These are phyloP conservation scores for Pseudogymnoascus sp. DNA, from an alignment of 2,329 filamentous ascomycete species.

Conservation along the genomic window DNA sequence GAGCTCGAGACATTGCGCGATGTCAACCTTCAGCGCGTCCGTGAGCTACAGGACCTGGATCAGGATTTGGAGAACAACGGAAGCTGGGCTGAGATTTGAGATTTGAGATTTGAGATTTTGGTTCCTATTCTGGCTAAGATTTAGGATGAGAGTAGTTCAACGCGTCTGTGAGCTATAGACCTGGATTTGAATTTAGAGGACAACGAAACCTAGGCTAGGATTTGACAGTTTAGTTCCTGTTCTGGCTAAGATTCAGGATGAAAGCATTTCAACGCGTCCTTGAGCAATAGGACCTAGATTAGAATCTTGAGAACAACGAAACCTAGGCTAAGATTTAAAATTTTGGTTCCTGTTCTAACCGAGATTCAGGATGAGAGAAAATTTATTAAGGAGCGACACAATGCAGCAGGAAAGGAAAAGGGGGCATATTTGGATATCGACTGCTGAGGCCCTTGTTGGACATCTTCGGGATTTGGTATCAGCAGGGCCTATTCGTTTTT, in stretches of 20 bases:
- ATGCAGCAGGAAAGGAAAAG: background rate
- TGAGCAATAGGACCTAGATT: background rate
- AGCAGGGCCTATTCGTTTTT: background rate
- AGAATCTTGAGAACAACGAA: background rate
- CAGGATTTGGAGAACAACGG: background rate
- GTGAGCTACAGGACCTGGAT: background rate
- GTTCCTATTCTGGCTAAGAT: background rate
- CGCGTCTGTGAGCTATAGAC: background rate
- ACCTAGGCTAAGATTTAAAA: background rate
- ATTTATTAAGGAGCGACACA: background rate
- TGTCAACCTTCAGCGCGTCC: background rate
- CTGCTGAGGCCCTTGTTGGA: background rate
- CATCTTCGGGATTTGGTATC: background rate
- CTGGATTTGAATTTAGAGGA: background rate
- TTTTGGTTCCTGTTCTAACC: background rate
- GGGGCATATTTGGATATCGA: background rate
- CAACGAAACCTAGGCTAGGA: background rate
- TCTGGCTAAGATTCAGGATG: background rate
- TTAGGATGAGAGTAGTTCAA: background rate
- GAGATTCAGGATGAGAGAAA: background rate
- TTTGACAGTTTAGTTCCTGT: background rate
- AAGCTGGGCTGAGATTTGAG: background rate
- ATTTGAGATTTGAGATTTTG: background rate
- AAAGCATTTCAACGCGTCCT: background rate
- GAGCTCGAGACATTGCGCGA: background rate